Evolutionary conservation across 1,284 basidiomycete genomes (phyloP), one percentile per base, ranked within the genome.

Genomic region (Vanrija humicola): DNA sequence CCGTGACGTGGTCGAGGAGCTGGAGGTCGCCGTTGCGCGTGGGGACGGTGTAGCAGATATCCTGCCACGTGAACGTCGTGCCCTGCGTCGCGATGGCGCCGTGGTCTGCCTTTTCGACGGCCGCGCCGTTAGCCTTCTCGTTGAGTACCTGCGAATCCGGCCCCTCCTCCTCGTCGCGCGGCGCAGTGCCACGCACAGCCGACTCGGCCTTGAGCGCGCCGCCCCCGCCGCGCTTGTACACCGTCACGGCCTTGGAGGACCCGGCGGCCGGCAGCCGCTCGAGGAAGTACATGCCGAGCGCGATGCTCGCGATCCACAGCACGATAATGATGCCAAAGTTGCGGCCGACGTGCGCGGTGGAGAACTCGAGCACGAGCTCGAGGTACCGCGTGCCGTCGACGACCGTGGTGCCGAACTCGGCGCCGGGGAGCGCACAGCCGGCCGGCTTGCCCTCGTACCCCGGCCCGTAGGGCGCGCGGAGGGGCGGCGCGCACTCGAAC

Each of bases 1-100:
- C 81, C 39, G 70, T 78, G 16, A 82, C 77, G 34, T 77, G 68
- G 63, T 80, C 70, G 46, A 82, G 76, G 9, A 82, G 65, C 38
- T 72, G 66, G 38, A 68, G 65, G 10, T 76, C 66, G 26, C 76
- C 72, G 43, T 48, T 50, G 21, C 72, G 66, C 26, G 77, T 74
- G 29, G 73, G 70, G 1, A 81, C 79, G 34, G 67, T 72, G 66
- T 82, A 81, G 10, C 60, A 66, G 19, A 81, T 65, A 53, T 79
- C 66, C 59, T 75, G 70, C 76, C 79, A 81, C 15, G 73, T 80
- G 64, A 77, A 80, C 3, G 55, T 61, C 26, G 55, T 60, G 43
- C 50, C 42, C 43, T 40, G 28, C 15, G 38, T 29, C 25, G 26
- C 26, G 39, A 52, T 46, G 14, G 29, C 42, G 49, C 42, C 56